A percentile compares a stretch with the other conserved stretches of the same genome.
These are phyloP conservation scores for Oryza nivara DNA, from an alignment of 176 grass and related monocot species.

Conservation along the genomic window DNA sequence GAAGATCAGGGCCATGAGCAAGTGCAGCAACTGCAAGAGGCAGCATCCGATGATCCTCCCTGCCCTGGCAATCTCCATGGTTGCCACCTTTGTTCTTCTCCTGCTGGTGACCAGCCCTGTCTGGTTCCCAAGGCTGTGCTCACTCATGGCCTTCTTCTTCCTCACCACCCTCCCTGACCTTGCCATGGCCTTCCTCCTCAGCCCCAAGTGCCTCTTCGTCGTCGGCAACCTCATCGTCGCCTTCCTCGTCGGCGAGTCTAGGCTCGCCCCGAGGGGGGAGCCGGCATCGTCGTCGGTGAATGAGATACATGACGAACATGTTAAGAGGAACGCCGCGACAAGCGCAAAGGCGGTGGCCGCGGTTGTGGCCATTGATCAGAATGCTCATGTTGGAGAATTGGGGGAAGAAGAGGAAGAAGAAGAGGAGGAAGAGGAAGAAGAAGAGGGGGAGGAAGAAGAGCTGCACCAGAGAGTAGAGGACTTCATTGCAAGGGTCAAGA, in stretches of 20 bases:
- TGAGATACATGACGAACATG: conserved; percentile 58
- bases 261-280: conserved; percentile 37
- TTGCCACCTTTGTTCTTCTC: conserved; percentile 49
- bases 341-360: neutral
- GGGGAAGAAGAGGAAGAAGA: conserved; percentile 19
- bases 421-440: conserved; percentile 24
- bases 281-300: conserved; percentile 25
- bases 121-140: conserved; percentile 62
- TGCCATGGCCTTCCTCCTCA: conserved; percentile 47
- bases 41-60: conserved; percentile 38
- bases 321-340: conserved; percentile 41
- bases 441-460: conserved; percentile 50
- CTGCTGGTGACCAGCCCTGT: conserved; percentile 68
- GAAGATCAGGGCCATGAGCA: conserved; percentile 76
- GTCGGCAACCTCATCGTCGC: conserved; percentile 81
- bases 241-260: conserved; percentile 83
- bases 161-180: conserved; percentile 60
- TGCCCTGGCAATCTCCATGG: conserved; percentile 49
- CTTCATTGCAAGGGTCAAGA: conserved; percentile 93
- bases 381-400: conserved; percentile 24
- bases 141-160: conserved; percentile 49
- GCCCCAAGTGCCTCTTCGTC: conserved; percentile 83
- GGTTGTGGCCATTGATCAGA: conserved; percentile 15
- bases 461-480: conserved; percentile 88
- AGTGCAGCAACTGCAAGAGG: conserved; percentile 60